Percentiles rank a stretch among this genome's conserved stretches.
Evolutionary conservation across 2,329 filamentous ascomycete species (phyloP).

Genomic region (Leptodontidium sp.): DNA sequence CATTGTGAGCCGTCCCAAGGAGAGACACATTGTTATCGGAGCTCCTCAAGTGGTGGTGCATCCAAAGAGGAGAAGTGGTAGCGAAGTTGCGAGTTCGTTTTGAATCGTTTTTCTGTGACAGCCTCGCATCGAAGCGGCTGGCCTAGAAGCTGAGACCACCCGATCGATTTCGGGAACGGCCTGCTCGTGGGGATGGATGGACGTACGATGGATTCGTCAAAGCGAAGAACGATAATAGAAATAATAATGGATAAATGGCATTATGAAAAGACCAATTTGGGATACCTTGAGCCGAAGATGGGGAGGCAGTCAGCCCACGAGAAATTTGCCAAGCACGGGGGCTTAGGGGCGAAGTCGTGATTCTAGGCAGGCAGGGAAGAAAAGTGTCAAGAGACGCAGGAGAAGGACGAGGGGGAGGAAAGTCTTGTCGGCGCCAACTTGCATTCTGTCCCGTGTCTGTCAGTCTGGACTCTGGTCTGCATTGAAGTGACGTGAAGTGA

Average conservation of each 20-base stretch:
- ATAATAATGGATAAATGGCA: neutral
- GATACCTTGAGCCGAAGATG: conserved; percentile 1
- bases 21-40: neutral
- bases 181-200: neutral
- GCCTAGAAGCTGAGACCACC: neutral
- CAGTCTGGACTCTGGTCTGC: neutral
- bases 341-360: neutral
- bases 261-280: neutral
- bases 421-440: neutral
- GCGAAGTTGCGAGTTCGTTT: conserved; percentile 11
- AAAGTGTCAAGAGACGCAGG: neutral
- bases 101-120: neutral
- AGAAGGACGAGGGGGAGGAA: neutral
- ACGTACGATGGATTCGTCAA: conserved; percentile 8
- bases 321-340: neutral
- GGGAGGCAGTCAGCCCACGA: neutral
- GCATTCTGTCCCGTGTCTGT: conserved; percentile 1
- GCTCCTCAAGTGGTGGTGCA: neutral
- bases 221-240: neutral
- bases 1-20: neutral
- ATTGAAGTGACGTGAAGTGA: neutral
- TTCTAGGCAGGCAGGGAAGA: neutral
- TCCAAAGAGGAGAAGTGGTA: neutral
- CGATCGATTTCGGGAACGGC: neutral
- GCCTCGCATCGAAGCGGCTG: neutral